Evolutionary conservation across 2,329 filamentous ascomycete species (phyloP), one percentile per base, ranked within the genome.

Genomic region (Penicillium italicum): DNA sequence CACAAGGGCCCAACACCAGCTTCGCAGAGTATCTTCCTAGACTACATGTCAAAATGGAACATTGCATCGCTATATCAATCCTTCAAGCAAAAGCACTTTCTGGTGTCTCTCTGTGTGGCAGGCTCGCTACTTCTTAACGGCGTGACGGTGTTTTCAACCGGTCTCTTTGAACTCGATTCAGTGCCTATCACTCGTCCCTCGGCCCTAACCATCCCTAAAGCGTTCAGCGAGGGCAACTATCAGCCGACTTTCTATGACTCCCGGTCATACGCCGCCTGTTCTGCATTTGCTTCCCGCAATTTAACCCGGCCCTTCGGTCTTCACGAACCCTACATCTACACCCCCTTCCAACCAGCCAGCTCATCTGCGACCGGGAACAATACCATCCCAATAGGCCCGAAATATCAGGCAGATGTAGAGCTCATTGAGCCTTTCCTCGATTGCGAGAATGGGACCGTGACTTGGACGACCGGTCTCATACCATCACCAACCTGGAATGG

Each of bases 1-100:
- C 20, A 9, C 9, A 46, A 22, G 9, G 55, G 51, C 2, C 45
- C 28, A n/a, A 50, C 50, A 10, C 26, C 51, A 16, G 45, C 55
- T 14, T 57, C 57, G 18, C 40, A 57, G 22, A 55, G 55, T 28
- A 40, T 60, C 8, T 49, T 52, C 10, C 55, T 57, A 5, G 57
- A 60, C 41, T 60, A 57, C 14, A 14, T 60, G 18, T 60, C 55
- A 5, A 28, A 43, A 24, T 55, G 45, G 55, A 60, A 57, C 22
- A 18, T 60, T 30, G 22, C 34, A 38, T 46, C 45, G 4, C 46
- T 60, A 3, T 57, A 47, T 24, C 24, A 50, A 30, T 57, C 57
- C 11, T 11, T 59, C 9, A 57, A 41, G 24, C 28, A 53, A 12
- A 57, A 34, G 22, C 57, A 59, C 20, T 57, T 42, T 45, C 20